Evolutionary conservation across 1,284 basidiomycete genomes (phyloP), one percentile per base, ranked within the genome.

Genomic region (Ceratobasidium sp.): DNA sequence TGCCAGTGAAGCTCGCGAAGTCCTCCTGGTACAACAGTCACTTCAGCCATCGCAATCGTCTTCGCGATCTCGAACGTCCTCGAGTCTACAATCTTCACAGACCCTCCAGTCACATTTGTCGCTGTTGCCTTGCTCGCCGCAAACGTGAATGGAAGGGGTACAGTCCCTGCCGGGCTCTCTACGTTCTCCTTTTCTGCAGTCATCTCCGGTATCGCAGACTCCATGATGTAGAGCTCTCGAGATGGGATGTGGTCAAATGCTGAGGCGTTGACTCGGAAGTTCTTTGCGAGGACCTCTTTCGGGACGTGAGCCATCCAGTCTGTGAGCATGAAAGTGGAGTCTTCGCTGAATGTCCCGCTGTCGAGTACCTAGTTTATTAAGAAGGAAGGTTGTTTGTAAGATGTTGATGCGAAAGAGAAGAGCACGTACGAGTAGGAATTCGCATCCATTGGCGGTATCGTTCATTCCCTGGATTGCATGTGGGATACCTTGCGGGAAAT

Each of bases 401-500:
- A 53, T n/a, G 19, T 31, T 2, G 31, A 9, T 7, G 31, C n/a
- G n/a, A 17, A n/a, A 27, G 6, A 27, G 50, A 51, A 56, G 54
- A 66, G 50, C 1, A 77, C 86, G 77, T 63, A 91, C 90, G 78
- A 93, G 83, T 44, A 93, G 81, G 80, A 93, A 93, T 80, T 93
- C 91, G 5, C 88, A 83, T 1, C 91, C 91, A 1, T 87, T 87
- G 9, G 85, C 82, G 59, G 83, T 83, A 69, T 88, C 87, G 31
- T 81, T 83, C 75, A 88, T 89, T n/a, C 89, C 91, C 83, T 93
- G 91, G 31, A 93, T 84, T 33, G 87, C 87, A 79, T 90, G 88
- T 9, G 88, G 87, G 74, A 89, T 85, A 19, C 91, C 90, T 8
- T 90, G 82, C 14, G 90, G 90, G 84, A 92, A 92, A 82, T 89